These are phyloP conservation scores for Anacardium occidentale DNA, from an alignment of 345 rosid genomes.

Conservation along the genomic window DNA sequence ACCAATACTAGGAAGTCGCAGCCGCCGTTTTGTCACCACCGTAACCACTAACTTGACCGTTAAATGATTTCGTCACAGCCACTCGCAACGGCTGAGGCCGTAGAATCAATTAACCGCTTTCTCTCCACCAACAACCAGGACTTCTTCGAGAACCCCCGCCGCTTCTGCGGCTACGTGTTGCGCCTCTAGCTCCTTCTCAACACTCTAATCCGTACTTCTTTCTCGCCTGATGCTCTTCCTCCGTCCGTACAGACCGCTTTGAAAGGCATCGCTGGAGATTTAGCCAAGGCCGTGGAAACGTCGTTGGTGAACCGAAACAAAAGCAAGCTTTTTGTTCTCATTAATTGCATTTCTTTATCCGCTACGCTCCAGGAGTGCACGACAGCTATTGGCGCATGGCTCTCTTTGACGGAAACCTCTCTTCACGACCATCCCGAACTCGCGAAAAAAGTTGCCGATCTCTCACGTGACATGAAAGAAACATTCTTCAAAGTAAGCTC, in stretches of 20 bases:
- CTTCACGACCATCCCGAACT: slow-evolving; percentile 30
- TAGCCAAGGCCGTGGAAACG: slow-evolving; percentile 28
- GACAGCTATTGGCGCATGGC: slow-evolving; percentile 37
- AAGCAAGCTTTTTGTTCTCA: slow-evolving; percentile 42
- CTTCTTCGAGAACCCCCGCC: slow-evolving; percentile 32
- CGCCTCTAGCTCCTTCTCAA: slow-evolving; percentile 32
- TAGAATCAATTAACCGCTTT: slow-evolving; percentile 35
- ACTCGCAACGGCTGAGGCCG: slow-evolving; percentile 21
- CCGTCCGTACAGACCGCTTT: slow-evolving; percentile 33
- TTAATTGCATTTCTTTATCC: slow-evolving; percentile 30
- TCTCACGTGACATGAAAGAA: slow-evolving; percentile 41
- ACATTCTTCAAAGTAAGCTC: slow-evolving; percentile 29
- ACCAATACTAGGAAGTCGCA: neutral
- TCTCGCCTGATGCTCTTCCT: slow-evolving; percentile 20
- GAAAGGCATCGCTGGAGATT: slow-evolving; percentile 39
- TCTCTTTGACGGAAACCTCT: slow-evolving; percentile 34
- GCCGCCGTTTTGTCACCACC: neutral
- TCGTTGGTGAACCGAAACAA: slow-evolving; percentile 25
- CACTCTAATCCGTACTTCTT: slow-evolving; percentile 25
- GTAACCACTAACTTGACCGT: neutral
- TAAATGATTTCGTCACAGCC: slow-evolving; percentile 26
- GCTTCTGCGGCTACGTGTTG: slow-evolving; percentile 34
- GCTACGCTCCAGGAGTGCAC: slow-evolving; percentile 30
- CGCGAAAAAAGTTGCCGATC: slow-evolving; percentile 36
- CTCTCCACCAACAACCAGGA: slow-evolving; percentile 13